Percentiles rank a stretch among this genome's conserved stretches.
Conservation (phyloP, 208 protist species). For the Lotmaria passim region DNA sequence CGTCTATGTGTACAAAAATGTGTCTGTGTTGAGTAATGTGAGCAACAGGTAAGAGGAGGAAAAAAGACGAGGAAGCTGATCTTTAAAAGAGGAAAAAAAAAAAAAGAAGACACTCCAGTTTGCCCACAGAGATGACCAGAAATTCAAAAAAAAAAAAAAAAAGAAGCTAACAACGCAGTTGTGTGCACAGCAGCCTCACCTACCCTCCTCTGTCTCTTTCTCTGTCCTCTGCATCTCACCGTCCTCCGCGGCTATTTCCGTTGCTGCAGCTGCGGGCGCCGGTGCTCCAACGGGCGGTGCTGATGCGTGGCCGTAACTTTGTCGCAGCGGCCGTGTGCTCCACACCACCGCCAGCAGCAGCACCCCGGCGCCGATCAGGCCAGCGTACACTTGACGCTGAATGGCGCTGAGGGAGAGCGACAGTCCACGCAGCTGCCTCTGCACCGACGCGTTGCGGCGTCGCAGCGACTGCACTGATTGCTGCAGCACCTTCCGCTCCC, state of each 20-base stretch:
- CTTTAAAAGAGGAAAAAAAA: not conserved
- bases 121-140: too few species aligned
- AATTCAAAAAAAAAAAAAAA: not conserved
- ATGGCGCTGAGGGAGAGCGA: constrained; percentile 10
- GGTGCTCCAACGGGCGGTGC: not conserved
- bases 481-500: constrained; percentile 21
- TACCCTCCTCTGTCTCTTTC: too few species aligned
- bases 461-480: constrained; percentile 14
- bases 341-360: constrained; percentile 23
- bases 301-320: not conserved
- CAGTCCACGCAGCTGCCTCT: constrained; percentile 20
- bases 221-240: not conserved
- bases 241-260: too few species aligned
- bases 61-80: not conserved
- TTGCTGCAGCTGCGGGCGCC: too few species aligned
- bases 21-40: too few species aligned
- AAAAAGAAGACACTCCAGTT: too few species aligned
- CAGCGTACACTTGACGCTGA: constrained; percentile 25
- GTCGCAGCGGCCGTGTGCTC: constrained; percentile 20
- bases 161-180: too few species aligned
- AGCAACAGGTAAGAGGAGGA: not conserved
- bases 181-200: too few species aligned
- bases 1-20: too few species aligned
- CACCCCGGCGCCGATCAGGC: constrained; percentile 21
- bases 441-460: constrained; percentile 20